A percentile compares a stretch with the other conserved stretches of the same genome.
These are phyloP conservation scores for Linaria vulgaris DNA, from an alignment of 257 asterid species.

Conservation along the genomic window DNA sequence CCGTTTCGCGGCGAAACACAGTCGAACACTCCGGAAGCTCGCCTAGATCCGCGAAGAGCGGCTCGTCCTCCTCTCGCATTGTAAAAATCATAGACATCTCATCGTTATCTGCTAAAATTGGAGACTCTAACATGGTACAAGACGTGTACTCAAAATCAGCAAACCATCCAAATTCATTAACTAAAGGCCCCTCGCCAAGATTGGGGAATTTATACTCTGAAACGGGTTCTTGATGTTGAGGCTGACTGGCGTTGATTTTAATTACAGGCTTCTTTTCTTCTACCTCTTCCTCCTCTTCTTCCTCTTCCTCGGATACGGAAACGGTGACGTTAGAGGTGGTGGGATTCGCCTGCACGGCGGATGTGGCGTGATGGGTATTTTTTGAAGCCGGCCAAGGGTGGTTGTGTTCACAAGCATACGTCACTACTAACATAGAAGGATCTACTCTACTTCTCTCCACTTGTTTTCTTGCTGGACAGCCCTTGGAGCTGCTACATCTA, in stretches of 20 bases:
- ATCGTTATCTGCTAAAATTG: constrained; percentile 37
- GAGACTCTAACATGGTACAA: constrained; percentile 55
- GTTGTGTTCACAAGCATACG: constrained; percentile 87
- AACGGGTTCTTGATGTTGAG: constrained; percentile 20
- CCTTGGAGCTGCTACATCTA: constrained; percentile 93
- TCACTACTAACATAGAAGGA: constrained; percentile 67
- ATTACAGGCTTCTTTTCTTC: constrained; percentile 31
- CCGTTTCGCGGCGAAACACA: constrained; percentile 71
- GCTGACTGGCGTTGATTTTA: constrained; percentile 16
- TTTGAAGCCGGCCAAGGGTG: constrained; percentile 70
- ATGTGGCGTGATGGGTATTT: constrained; percentile 30
- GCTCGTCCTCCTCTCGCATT: constrained; percentile 80
- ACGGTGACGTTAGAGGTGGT: constrained; percentile 16
- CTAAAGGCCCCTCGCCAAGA: constrained; percentile 29
- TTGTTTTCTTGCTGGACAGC: constrained; percentile 95
- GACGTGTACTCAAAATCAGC: constrained; percentile 55
- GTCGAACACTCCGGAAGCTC: constrained; percentile 89
- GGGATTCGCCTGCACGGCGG: background rate
- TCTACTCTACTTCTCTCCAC: constrained; percentile 79
- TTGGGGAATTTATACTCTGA: constrained; percentile 34
- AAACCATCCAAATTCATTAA: constrained; percentile 63
- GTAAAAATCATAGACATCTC: constrained; percentile 62
- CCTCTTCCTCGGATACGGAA: constrained; percentile 30
- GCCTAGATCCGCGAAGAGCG: constrained; percentile 81
- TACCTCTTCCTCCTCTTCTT: constrained; percentile 15